Evolutionary conservation across 2,329 filamentous ascomycete species (phyloP).

Genomic region (Arthrobotrys pseudoclavata): DNA sequence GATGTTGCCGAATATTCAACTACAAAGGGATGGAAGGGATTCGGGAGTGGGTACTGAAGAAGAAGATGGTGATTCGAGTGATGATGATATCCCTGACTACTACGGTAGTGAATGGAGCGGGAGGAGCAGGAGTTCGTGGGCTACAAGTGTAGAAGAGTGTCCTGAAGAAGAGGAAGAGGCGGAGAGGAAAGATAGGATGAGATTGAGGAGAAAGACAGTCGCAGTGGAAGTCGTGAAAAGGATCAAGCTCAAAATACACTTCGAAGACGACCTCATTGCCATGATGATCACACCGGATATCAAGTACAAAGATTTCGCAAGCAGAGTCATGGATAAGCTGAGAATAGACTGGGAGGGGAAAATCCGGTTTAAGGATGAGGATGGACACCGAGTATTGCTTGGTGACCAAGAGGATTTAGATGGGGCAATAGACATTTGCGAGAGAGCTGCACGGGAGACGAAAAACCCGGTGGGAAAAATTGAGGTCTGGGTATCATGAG

Average conservation of each 20-base stretch:
- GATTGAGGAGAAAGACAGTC: slow-evolving; percentile 61
- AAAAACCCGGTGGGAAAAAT: slow-evolving; percentile 88
- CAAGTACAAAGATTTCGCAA: slow-evolving; percentile 81
- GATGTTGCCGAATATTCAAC: slow-evolving; percentile 53
- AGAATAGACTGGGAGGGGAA: slow-evolving; percentile 83
- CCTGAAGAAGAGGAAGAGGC: slow-evolving; percentile 87
- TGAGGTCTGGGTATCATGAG: slow-evolving; percentile 74
- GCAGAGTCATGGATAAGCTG: slow-evolving; percentile 88
- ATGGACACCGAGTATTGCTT: slow-evolving; percentile 95
- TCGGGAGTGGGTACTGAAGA: slow-evolving; percentile 70
- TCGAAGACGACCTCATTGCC: slow-evolving; percentile 89
- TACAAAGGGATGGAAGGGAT: slow-evolving; percentile 62
- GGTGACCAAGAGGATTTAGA: slow-evolving; percentile 96
- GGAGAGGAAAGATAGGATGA: slow-evolving; percentile 70
- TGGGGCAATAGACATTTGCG: slow-evolving; percentile 81
- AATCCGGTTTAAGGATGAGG: slow-evolving; percentile 88
- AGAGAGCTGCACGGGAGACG: slow-evolving; percentile 78
- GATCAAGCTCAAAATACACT: slow-evolving; percentile 87
- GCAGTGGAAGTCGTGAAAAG: slow-evolving; percentile 66
- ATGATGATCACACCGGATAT: slow-evolving; percentile 84
- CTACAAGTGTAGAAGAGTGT: slow-evolving; percentile 68
- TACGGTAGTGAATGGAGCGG: slow-evolving; percentile 65
- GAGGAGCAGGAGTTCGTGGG: slow-evolving; percentile 66
- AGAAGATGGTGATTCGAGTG: slow-evolving; percentile 73
- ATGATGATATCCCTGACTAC: slow-evolving; percentile 74